phyloP scores from a whole-genome alignment of 208 protist genomes.

The Endotrypanum monterogeii region DNA sequence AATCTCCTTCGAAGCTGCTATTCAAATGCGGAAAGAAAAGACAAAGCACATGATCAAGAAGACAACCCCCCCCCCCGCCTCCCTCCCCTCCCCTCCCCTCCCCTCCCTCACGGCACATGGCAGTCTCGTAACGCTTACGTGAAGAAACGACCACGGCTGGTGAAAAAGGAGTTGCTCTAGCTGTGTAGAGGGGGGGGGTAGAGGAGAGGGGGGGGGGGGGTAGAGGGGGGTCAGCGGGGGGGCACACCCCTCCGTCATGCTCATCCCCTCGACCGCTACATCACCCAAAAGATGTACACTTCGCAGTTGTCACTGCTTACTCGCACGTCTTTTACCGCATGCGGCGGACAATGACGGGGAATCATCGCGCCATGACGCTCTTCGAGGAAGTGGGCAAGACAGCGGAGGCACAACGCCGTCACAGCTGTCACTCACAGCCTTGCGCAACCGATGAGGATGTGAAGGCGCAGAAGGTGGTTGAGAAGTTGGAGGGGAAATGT shows the following conservation, averaged over 20 bases:
- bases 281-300: not conserved
- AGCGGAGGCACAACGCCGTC: not conserved
- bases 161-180: not conserved
- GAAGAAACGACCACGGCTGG: not conserved
- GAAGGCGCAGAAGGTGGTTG: not conserved
- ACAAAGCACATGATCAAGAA: not conserved
- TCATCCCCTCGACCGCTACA: not conserved
- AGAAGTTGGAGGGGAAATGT: not conserved
- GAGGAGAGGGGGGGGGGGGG: not conserved
- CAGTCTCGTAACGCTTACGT: not conserved
- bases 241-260: not conserved
- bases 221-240: not conserved
- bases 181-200: not conserved
- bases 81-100: not conserved
- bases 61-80: not conserved
- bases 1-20: not conserved
- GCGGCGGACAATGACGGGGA: no score
- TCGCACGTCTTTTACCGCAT: not conserved
- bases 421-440: constrained; percentile 2
- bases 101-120: not conserved
- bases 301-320: not conserved
- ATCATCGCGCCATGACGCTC: not conserved
- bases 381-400: not conserved
- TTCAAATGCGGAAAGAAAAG: not conserved
- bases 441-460: constrained; percentile 7